Percentiles rank a stretch among this genome's conserved stretches.
phyloP scores from a whole-genome alignment of 306 rosid species.

The Pterocarpus macrocarpus region DNA sequence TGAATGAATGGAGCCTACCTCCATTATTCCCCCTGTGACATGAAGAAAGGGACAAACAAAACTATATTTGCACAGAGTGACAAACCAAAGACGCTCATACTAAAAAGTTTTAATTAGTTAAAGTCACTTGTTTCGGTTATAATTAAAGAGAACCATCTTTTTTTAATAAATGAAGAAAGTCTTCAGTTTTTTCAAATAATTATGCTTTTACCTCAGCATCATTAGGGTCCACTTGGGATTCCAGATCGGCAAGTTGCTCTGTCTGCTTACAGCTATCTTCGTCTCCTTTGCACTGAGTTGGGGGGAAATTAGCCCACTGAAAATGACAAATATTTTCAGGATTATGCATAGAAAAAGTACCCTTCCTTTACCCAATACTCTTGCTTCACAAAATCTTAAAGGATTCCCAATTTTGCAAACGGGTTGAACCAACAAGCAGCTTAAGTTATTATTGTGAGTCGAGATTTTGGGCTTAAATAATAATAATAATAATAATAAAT shows the following conservation, averaged over 20 bases:
- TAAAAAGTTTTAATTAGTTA: conserved; percentile 27
- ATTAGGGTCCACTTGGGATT: conserved; percentile 53
- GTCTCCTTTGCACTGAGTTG: conserved; percentile 63
- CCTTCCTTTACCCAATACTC: not conserved
- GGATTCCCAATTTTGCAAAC: not conserved
- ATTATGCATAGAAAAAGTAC: not conserved
- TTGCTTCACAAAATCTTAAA: conserved; percentile 8
- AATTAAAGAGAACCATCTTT: not conserved
- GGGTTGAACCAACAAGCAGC: not conserved
- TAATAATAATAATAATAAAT: not conserved
- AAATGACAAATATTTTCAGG: conserved; percentile 39
- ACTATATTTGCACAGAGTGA: conserved; percentile 34
- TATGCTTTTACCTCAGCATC: conserved; percentile 54
- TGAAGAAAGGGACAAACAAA: conserved; percentile 36
- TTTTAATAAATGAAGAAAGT: conserved; percentile 24
- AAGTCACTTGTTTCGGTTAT: conserved; percentile 4
- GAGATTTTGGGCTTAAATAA: not conserved
- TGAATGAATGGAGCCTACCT: conserved; percentile 50
- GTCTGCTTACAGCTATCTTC: conserved; percentile 61
- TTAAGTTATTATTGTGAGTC: too few species aligned
- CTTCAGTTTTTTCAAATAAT: conserved; percentile 9
- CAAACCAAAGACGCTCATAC: conserved; percentile 32
- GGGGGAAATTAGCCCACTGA: conserved; percentile 95
- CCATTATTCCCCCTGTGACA: conserved; percentile 35
- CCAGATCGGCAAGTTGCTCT: conserved; percentile 57